A percentile compares a stretch with the other conserved stretches of the same genome.
Conservation (phyloP, 78 protist genomes). For the Andalucia godoyi region DNA sequence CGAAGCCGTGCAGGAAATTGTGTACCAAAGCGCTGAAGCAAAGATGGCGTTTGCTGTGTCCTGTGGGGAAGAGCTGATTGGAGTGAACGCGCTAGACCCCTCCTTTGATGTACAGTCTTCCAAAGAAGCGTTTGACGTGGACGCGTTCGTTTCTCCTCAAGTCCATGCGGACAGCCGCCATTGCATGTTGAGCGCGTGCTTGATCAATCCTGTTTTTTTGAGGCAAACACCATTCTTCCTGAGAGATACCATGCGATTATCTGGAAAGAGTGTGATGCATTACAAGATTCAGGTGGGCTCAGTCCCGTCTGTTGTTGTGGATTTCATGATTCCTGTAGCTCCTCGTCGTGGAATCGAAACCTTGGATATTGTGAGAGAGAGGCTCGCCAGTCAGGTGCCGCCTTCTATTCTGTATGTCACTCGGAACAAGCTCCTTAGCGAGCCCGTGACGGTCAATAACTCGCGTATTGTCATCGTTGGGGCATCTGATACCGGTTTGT, state of each 20-base stretch:
- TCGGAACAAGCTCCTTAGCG: not conserved
- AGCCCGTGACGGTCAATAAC: not conserved
- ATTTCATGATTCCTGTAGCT: not conserved
- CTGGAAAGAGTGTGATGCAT: not conserved
- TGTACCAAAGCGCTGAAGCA: no score
- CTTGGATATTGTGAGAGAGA: not conserved
- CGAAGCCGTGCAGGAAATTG: no score
- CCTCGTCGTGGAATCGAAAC: slow-evolving; percentile 7
- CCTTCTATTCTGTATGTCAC: not conserved
- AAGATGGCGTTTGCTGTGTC: no score
- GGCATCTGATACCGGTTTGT: slow-evolving; percentile 4
- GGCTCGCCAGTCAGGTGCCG: not conserved
- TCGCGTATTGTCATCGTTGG: slow-evolving; percentile 11
- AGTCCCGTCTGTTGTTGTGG: not conserved
- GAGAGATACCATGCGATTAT: not conserved
- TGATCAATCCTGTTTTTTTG: no score
- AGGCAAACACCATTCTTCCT: no score
- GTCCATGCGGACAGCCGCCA: no score
- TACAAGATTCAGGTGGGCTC: not conserved
- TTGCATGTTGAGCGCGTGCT: no score
- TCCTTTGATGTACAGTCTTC: no score
- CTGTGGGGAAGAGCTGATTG: no score
- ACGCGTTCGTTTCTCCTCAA: no score
- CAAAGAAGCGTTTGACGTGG: no score
- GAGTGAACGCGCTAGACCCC: no score